Evolutionary conservation across 73 alveolate species (phyloP).

Genomic region (Paramecium octaurelia): DNA sequence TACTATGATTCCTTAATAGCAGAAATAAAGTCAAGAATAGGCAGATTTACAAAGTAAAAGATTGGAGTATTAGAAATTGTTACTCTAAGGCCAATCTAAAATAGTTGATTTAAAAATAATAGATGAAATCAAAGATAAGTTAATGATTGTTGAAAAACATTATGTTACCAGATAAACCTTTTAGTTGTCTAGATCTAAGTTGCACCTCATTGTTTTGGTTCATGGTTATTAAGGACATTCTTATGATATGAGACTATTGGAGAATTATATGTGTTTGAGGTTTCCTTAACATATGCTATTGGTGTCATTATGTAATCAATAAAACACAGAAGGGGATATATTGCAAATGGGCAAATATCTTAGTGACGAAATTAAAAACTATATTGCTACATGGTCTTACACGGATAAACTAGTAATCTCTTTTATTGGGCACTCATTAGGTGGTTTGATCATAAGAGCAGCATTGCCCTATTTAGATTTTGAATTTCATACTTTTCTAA

Average conservation of each 20-base stretch:
- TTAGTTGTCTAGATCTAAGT: neutral
- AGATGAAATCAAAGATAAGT: conserved; percentile 36
- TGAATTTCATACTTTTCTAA: conserved; percentile 84
- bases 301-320: conserved; percentile 80
- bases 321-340: conserved; percentile 83
- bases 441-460: conserved; percentile 93
- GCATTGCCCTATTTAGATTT: conserved; percentile 68
- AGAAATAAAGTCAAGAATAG: conserved; percentile 7
- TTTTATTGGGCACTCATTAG: conserved; percentile 99
- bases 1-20: neutral
- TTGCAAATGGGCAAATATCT: conserved; percentile 84
- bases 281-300: conserved; percentile 82
- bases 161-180: neutral
- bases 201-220: conserved; percentile 87
- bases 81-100: neutral
- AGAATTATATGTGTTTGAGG: conserved; percentile 78
- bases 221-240: conserved; percentile 96
- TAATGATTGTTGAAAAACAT: conserved; percentile 27
- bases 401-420: conserved; percentile 82
- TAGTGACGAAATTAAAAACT: conserved; percentile 82
- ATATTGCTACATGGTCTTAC: conserved; percentile 87
- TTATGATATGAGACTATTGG: conserved; percentile 86
- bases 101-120: conserved; percentile 26
- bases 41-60: conserved; percentile 8
- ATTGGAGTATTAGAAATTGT: neutral